Percentiles rank a stretch among this genome's conserved stretches.
These are phyloP conservation scores for Leptographium galeiforme DNA, from an alignment of 2,329 filamentous ascomycete species.

Conservation along the genomic window DNA sequence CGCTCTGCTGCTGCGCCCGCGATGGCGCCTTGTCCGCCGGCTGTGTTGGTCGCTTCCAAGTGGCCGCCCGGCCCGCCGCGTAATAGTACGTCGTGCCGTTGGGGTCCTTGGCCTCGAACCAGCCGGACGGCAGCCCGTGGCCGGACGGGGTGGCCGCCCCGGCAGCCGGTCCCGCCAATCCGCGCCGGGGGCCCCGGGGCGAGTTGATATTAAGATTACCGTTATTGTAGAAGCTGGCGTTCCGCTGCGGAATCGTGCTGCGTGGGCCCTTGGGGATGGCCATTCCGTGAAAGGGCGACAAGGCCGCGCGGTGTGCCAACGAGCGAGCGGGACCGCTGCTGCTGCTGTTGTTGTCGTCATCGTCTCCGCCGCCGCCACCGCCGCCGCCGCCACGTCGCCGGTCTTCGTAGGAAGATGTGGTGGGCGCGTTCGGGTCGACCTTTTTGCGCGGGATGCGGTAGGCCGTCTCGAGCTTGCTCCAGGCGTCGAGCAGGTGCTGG, in stretches of 20 bases:
- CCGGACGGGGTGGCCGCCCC: background rate
- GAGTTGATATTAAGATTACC: constrained; percentile 12
- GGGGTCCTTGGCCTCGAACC: constrained; percentile 63
- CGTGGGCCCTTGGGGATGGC: constrained; percentile 45
- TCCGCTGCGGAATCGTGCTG: constrained; percentile 45
- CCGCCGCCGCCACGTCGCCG: constrained; percentile 43
- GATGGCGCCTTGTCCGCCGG: constrained; percentile 57
- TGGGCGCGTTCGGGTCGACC: constrained; percentile 52
- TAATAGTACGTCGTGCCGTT: constrained; percentile 77
- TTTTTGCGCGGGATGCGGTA: constrained; percentile 92
- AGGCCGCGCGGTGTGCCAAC: background rate
- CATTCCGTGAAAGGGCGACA: constrained; percentile 28
- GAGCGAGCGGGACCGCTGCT: background rate
- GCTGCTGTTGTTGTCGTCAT: constrained; percentile 15
- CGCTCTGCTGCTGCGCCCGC: constrained; percentile 48
- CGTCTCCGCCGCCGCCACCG: constrained; percentile 18
- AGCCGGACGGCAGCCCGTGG: constrained; percentile 57
- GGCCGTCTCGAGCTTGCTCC: constrained; percentile 78
- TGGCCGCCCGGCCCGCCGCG: constrained; percentile 60
- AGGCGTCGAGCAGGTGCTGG: constrained; percentile 60
- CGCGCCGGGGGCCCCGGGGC: constrained; percentile 33
- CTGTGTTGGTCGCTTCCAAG: constrained; percentile 66
- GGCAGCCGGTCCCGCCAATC: background rate
- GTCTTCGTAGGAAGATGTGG: constrained; percentile 35
- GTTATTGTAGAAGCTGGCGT: constrained; percentile 32